Conservation (phyloP, 2,329 filamentous ascomycete genomes). For the Nakataea oryzae region DNA sequence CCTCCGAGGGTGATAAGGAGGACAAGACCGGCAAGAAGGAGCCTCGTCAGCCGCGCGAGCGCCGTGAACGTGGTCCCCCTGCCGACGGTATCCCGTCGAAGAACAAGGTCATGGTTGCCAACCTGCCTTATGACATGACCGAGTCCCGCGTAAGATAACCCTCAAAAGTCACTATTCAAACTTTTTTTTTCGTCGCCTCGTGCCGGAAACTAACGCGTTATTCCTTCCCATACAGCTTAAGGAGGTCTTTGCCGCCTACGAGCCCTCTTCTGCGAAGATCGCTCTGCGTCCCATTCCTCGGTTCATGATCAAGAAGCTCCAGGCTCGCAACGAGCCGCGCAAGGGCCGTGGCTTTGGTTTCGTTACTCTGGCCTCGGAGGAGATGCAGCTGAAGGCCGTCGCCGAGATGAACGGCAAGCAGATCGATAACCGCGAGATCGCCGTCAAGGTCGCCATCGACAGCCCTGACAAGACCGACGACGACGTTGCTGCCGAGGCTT, state of each 20-base stretch:
- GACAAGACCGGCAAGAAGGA: conserved; percentile 45
- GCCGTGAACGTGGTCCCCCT: conserved; percentile 80
- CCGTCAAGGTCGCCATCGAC: conserved; percentile 99
- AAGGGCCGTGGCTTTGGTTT: conserved; percentile 99
- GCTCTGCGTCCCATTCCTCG: conserved; percentile 95
- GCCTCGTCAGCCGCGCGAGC: conserved; percentile 46
- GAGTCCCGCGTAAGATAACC: conserved; percentile 73
- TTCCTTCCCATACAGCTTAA: conserved; percentile 57
- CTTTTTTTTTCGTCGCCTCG: neutral
- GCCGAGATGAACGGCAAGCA: conserved; percentile 99
- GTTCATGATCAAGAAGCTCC: conserved; percentile 99
- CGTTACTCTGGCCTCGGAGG: conserved; percentile 89
- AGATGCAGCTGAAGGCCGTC: conserved; percentile 95
- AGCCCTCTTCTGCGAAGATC: conserved; percentile 93
- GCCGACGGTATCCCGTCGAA: conserved; percentile 97
- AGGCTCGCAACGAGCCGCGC: conserved; percentile 92
- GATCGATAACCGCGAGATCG: conserved; percentile 96
- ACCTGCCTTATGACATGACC: conserved; percentile 94
- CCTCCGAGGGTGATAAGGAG: conserved; percentile 41
- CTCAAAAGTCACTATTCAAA: conserved; percentile 1
- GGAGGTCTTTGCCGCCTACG: conserved; percentile 89
- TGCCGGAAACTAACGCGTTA: neutral
- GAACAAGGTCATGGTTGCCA: conserved; percentile 99
- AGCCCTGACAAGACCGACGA: conserved; percentile 94
- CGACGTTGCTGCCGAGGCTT: conserved; percentile 47